phyloP scores from a whole-genome alignment of 805 yeast species.

The Candida ortonii region DNA sequence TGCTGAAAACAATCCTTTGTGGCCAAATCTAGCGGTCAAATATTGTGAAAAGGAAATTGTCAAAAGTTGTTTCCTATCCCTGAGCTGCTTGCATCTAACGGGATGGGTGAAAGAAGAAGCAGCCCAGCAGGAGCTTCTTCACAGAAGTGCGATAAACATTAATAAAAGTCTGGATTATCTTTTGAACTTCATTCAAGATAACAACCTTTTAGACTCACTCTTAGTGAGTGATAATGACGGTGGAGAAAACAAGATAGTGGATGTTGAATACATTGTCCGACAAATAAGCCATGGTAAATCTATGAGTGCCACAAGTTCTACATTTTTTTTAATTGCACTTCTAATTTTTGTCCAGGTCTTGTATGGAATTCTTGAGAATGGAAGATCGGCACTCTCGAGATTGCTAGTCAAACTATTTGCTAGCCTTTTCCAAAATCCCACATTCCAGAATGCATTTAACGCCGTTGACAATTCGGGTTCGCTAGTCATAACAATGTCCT shows the following conservation, averaged over 20 bases:
- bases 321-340: slow-evolving; percentile 35
- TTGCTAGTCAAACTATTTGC: slow-evolving; percentile 39
- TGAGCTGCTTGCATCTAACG: slow-evolving; percentile 45
- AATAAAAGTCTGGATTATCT: slow-evolving; percentile 46
- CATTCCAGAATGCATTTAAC: slow-evolving; percentile 28
- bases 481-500: slow-evolving; percentile 34
- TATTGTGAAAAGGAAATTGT: slow-evolving; percentile 50
- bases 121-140: slow-evolving; percentile 41
- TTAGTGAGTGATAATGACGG: slow-evolving; percentile 6
- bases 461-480: slow-evolving; percentile 34
- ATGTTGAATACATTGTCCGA: slow-evolving; percentile 7
- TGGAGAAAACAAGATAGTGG: slow-evolving; percentile 6
- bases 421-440: slow-evolving; percentile 33
- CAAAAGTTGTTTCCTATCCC: slow-evolving; percentile 46
- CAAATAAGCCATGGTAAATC: no score
- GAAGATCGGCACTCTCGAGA: slow-evolving; percentile 38
- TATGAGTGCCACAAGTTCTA: no score
- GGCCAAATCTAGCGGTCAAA: slow-evolving; percentile 48
- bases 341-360: slow-evolving; percentile 40
- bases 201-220: slow-evolving; percentile 13
- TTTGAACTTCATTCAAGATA: slow-evolving; percentile 35
- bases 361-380: slow-evolving; percentile 40
- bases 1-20: slow-evolving; percentile 42
- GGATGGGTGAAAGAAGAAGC: slow-evolving; percentile 33
- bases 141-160: slow-evolving; percentile 45